Percentiles rank a stretch among this genome's conserved stretches.
Evolutionary conservation across 2,329 filamentous ascomycete species (phyloP).

Genomic region (Fusarium torreyae): DNA sequence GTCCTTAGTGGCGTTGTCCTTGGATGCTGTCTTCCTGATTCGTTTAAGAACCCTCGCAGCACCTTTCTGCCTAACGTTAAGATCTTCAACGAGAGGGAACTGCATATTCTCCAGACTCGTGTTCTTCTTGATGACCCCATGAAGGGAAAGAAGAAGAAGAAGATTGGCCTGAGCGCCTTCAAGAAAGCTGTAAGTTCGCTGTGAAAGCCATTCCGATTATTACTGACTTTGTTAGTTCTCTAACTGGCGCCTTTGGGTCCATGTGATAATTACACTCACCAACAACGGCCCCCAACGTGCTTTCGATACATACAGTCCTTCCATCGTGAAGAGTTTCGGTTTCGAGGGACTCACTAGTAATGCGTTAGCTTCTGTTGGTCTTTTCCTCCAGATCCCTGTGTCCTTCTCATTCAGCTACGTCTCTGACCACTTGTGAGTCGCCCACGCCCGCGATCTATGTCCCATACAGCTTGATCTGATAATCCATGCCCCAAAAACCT

Average conservation of each 20-base stretch:
- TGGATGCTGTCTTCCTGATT: constrained; percentile 62
- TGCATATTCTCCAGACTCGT: constrained; percentile 60
- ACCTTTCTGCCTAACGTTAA: constrained; percentile 56
- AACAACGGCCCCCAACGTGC: constrained; percentile 65
- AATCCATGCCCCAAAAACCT: fast-evolving
- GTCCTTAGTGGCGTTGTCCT: constrained; percentile 60
- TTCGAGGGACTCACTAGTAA: constrained; percentile 65
- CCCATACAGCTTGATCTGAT: too few relatives aligned
- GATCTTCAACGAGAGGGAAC: constrained; percentile 58
- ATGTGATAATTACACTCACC: constrained; percentile 65
- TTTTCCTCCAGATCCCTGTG: constrained; percentile 66
- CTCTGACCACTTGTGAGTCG: constrained; percentile 65
- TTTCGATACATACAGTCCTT: constrained; percentile 68
- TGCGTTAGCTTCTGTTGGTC: constrained; percentile 69
- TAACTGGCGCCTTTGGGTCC: constrained; percentile 68
- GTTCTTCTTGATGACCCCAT: constrained; percentile 61
- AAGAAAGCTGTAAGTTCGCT: constrained; percentile 57
- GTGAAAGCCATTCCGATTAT: fast-evolving
- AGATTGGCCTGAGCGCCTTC: constrained; percentile 61
- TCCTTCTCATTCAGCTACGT: constrained; percentile 67
- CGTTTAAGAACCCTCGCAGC: constrained; percentile 60
- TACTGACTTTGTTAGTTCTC: constrained; percentile 54
- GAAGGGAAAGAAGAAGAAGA: constrained; percentile 65
- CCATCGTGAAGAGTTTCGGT: constrained; percentile 68
- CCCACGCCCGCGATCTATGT: too few relatives aligned